A percentile compares a stretch with the other conserved stretches of the same genome.
Conservation (phyloP, 2,329 filamentous ascomycete species). For the Rutstroemia sp. region DNA sequence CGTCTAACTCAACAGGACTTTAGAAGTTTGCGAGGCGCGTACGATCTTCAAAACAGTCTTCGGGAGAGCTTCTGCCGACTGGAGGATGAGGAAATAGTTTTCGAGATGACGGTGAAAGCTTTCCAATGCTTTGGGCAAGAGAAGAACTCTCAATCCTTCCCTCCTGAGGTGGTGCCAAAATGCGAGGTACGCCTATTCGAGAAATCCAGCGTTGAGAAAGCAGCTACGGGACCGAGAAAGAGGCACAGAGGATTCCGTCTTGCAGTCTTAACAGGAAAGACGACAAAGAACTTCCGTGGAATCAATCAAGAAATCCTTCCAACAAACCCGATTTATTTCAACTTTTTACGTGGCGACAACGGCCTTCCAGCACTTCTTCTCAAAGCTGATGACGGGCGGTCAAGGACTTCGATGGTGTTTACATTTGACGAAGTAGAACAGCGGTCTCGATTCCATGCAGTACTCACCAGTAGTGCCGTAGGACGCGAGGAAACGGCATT, state of each 20-base stretch:
- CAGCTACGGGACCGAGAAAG: conserved; percentile 63
- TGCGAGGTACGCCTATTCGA: conserved; percentile 75
- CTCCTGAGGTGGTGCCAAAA: conserved; percentile 61
- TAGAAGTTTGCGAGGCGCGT: conserved; percentile 71
- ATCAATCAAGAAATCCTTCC: conserved; percentile 63
- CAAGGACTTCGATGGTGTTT: conserved; percentile 60
- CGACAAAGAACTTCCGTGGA: conserved; percentile 69
- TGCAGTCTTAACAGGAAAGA: conserved; percentile 68
- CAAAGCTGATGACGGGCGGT: conserved; percentile 43
- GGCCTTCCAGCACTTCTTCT: conserved; percentile 59
- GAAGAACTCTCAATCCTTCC: conserved; percentile 64
- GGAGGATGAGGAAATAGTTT: conserved; percentile 62
- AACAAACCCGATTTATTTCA: conserved; percentile 65
- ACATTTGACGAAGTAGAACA: conserved; percentile 70
- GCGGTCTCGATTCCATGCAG: conserved; percentile 61
- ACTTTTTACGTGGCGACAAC: conserved; percentile 65
- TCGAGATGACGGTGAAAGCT: conserved; percentile 60
- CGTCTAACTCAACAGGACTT: conserved; percentile 72
- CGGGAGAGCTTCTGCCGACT: conserved; percentile 63
- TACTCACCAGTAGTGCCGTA: conserved; percentile 66
- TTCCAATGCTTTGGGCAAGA: conserved; percentile 77
- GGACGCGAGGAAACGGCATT: conserved; percentile 62
- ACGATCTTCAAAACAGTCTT: conserved; percentile 74
- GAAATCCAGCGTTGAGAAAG: conserved; percentile 56
- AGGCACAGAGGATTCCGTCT: conserved; percentile 76